Base-by-base conservation (phyloP, 2,329 filamentous ascomycete genomes). In the Alternaria arborescens region DNA sequence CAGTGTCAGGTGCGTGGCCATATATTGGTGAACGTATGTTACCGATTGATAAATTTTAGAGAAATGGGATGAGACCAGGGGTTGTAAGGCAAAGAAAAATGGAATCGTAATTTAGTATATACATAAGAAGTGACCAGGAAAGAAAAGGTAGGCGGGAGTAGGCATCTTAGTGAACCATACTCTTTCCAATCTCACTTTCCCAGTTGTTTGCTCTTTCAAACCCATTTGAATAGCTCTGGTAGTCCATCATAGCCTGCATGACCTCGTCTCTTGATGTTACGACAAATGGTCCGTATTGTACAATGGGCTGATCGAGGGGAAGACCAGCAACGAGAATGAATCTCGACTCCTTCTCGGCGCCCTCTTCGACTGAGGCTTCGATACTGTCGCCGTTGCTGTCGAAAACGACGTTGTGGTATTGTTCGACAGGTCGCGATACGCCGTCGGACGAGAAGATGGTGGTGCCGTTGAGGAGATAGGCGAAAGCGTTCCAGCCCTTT, bases 371-470 rank as follows among this genome's bases (percentile, higher is more conserved):
- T 52, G 87, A 85, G 2, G 89, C 88, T 64, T 91, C 85, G 8
- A 98, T 85, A 28, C 87, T 85, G 71, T 97, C 92, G 46, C 94
- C 94, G 28, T 86, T 83, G 66, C 89, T 86, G 71, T 93, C 89
- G 74, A 98, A 97, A 6, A 97, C 92, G 24, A 95, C 91, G 76
- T 95, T 97, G 80, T 97, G 89, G 77, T 88, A 97, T 74, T 91
- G 86, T 57, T 84, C 83, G 14, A 94, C 86, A 1, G 73, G 73
- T 32, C 73, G 66, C 26, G 74, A 76, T n/a, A 73, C 71, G 44
- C 72, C 69, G 51, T 63, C 68, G 0, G 74, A 72, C 0, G 73
- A 75, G 77, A 90, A 91, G 70, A 82, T 82, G 1, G 88, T 88
- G 8, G 85, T 87, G 22, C 94, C 94, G 60, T 89, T 84, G n/a